Evolutionary conservation across 768 basidiomycete species (phyloP), one percentile per base, ranked within the genome.

Genomic region (Tricholoma terreum): DNA sequence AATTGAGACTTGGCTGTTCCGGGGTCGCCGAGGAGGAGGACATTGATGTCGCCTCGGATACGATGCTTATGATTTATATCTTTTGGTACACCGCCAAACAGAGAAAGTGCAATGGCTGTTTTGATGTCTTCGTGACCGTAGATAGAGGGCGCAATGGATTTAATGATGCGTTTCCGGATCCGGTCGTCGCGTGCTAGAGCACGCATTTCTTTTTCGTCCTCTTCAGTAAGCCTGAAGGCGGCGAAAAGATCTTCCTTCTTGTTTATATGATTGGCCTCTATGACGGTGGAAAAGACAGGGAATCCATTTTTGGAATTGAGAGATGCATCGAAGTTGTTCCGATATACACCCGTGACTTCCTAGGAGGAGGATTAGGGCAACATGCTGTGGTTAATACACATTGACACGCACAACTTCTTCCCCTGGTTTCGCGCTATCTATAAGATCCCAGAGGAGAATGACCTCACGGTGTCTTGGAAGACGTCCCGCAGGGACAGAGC

Each of bases 121-220:
- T 98, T 98, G 80, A 99, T 98, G 70, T 98, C 90, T 70, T 98
- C 97, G 70, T 99, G 97, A 3, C 97, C 97, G 65, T 98, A 99
- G 72, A 99, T 98, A 35, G 94, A 97, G 0, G 97, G 97, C 2
- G 97, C 97, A 57, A 99, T 97, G 11, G 94, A 97, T 73, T 99
- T 99, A 77, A 98, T 84, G 69, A 99, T 96, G 22, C 97, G 88
- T 73, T 97, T 98, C 61, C 92, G 86, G 64, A 99, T 96, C 52
- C 97, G 89, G 54, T 94, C 93, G 67, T 98, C 96, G 19, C 86
- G 85, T 3, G 92, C 86, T 48, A 98, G 84, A 8, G 80, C 76
- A 12, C 94, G 87, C 67, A 99, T 98, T 62, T 91, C 88, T 69
- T 84, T 88, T 71, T 97, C 94, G 62, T 99, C 97, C 65, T 98